Evolutionary conservation across 2,329 filamentous ascomycete species (phyloP).

Genomic region (Fonsecaea pedrosoi): DNA sequence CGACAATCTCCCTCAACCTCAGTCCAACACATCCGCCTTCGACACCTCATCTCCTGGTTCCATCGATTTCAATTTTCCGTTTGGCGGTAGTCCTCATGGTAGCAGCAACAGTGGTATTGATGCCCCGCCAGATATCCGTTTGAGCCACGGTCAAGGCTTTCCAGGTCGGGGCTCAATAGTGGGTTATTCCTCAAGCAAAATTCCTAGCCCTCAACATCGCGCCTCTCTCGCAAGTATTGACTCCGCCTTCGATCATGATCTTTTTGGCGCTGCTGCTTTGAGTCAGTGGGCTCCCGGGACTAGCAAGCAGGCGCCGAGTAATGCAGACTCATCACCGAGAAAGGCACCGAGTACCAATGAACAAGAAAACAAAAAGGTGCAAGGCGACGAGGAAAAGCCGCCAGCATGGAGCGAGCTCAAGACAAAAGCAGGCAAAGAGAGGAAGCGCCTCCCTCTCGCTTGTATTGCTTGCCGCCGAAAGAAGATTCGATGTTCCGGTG

Average conservation of each 20-base stretch:
- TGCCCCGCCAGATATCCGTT: slow-evolving; percentile 35
- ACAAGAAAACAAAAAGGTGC: slow-evolving; percentile 30
- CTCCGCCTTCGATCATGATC: slow-evolving; percentile 36
- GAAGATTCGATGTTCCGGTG: slow-evolving; percentile 96
- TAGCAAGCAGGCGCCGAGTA: slow-evolving; percentile 31
- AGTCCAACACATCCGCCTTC: slow-evolving; percentile 29
- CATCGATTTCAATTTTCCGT: slow-evolving; percentile 37
- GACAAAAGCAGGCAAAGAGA: slow-evolving; percentile 92
- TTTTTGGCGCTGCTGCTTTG: slow-evolving; percentile 32
- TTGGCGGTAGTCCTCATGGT: slow-evolving; percentile 36
- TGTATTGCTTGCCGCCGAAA: slow-evolving; percentile 96
- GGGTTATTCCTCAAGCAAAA: slow-evolving; percentile 25
- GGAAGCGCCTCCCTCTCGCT: slow-evolving; percentile 88
- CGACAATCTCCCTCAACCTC: slow-evolving; percentile 28
- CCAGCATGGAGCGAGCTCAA: slow-evolving; percentile 83
- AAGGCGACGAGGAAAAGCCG: slow-evolving; percentile 64
- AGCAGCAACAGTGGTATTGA: slow-evolving; percentile 38
- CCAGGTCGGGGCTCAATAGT: slow-evolving; percentile 29
- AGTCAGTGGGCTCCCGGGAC: slow-evolving; percentile 37
- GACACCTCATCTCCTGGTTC: slow-evolving; percentile 36
- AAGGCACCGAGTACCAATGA: slow-evolving; percentile 27
- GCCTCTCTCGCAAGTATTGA: slow-evolving; percentile 38
- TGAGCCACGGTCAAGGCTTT: slow-evolving; percentile 32
- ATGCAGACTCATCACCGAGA: slow-evolving; percentile 31
- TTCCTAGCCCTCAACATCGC: slow-evolving; percentile 36